These are phyloP conservation scores for Globisporangium carolinianum DNA, from an alignment of 352 stramenopile species.

Conservation along the genomic window DNA sequence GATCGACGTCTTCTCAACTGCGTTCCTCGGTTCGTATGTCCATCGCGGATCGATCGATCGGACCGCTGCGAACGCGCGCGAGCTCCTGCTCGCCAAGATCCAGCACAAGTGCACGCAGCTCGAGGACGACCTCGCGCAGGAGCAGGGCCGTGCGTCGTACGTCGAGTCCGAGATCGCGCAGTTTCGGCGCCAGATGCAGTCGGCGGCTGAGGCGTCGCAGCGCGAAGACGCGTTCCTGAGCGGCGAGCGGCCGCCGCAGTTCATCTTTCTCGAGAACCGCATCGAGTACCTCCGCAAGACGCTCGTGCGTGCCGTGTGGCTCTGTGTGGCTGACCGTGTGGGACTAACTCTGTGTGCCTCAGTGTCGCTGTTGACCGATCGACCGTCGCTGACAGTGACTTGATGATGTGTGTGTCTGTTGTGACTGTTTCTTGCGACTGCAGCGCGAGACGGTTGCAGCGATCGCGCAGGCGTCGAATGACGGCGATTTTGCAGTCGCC, in stretches of 20 bases:
- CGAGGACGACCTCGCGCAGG: conserved; percentile 52
- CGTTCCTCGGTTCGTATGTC: conserved; percentile 56
- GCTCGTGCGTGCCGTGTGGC: conserved; percentile 29
- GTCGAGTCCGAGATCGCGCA: conserved; percentile 60
- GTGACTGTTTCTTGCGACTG: neutral
- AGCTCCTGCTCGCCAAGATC: conserved; percentile 54
- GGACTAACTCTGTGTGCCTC: neutral
- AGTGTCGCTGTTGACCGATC: neutral
- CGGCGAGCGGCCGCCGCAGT: conserved; percentile 63
- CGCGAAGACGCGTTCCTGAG: conserved; percentile 77
- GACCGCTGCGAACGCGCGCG: conserved; percentile 45
- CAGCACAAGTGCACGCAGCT: conserved; percentile 40
- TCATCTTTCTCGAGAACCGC: conserved; percentile 76
- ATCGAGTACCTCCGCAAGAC: conserved; percentile 61
- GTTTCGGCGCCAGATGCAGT: conserved; percentile 62
- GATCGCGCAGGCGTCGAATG: conserved; percentile 44
- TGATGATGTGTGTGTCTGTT: neutral
- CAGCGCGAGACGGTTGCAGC: conserved; percentile 54
- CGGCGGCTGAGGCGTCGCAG: conserved; percentile 49
- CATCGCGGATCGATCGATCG: conserved; percentile 59
- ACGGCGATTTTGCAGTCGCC: conserved; percentile 45
- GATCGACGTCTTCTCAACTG: conserved; percentile 64
- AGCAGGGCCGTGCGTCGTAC: conserved; percentile 42
- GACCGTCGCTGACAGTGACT: neutral
- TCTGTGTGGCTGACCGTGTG: too few relatives aligned